These are phyloP conservation scores for Mycena rebaudengoi DNA, from an alignment of 768 basidiomycete genomes.

Conservation along the genomic window DNA sequence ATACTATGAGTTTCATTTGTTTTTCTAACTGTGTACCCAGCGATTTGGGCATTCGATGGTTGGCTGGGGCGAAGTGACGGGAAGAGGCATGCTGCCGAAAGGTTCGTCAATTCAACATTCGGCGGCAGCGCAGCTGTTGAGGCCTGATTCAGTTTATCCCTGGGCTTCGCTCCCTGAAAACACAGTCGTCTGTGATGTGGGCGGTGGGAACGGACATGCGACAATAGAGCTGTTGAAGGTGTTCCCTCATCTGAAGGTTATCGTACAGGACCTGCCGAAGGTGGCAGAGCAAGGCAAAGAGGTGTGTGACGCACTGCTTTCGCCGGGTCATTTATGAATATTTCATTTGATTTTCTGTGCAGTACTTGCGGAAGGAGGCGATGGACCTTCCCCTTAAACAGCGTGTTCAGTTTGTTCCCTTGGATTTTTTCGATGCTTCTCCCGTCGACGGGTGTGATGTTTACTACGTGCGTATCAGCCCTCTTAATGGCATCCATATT, in stretches of 20 bases:
- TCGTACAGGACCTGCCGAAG: conserved; percentile 47
- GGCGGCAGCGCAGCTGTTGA: neutral
- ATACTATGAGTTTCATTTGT: no score
- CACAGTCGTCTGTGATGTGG: conserved; percentile 48
- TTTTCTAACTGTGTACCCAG: no score
- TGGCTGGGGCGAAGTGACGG: conserved; percentile 38
- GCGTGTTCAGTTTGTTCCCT: conserved; percentile 26
- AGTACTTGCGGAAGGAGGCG: neutral
- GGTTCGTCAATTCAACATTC: conserved; percentile 24
- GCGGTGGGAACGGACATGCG: conserved; percentile 47
- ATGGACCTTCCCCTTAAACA: conserved; percentile 3
- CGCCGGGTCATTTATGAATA: neutral
- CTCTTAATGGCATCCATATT: neutral
- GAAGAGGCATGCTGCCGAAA: conserved; percentile 36
- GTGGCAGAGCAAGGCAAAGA: conserved; percentile 40
- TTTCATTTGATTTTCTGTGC: no score
- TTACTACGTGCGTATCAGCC: conserved; percentile 39
- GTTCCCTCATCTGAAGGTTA: conserved; percentile 44
- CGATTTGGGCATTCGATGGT: no score
- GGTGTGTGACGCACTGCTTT: conserved; percentile 14
- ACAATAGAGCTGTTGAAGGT: conserved; percentile 42
- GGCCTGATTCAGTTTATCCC: conserved; percentile 38
- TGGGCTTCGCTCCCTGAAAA: conserved; percentile 42
- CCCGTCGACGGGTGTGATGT: conserved; percentile 29
- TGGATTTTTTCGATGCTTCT: conserved; percentile 36